These are phyloP conservation scores for Lunularia cruciata DNA, from an alignment of 225 moss, liverwort and hornwort species.

Conservation along the genomic window DNA sequence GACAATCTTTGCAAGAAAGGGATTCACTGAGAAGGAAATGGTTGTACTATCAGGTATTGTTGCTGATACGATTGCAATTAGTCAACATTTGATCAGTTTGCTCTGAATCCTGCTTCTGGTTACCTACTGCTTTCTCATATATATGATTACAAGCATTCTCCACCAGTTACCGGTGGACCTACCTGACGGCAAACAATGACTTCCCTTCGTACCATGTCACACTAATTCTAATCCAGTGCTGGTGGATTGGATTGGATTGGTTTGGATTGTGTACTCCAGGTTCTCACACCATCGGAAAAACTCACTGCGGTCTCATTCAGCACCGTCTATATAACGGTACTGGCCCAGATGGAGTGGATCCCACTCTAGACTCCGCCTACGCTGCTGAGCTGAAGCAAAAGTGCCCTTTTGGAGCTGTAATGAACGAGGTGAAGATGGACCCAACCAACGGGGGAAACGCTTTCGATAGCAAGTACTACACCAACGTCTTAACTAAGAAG, in stretches of 20 bases:
- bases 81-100: not conserved
- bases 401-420: not conserved
- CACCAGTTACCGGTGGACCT: too few species aligned
- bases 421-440: not conserved
- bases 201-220: too few species aligned
- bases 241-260: too few species aligned
- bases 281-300: constrained; percentile 51
- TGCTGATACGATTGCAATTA: too few species aligned
- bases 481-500: not conserved
- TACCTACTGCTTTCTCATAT: too few species aligned
- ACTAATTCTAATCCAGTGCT: too few species aligned
- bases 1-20: not conserved
- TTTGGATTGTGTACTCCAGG: constrained; percentile 34
- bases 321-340: constrained; percentile 36
- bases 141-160: too few species aligned
- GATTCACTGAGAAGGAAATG: constrained; percentile 6
- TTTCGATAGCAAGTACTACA: constrained; percentile 22
- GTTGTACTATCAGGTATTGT: not conserved
- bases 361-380: constrained; percentile 9
- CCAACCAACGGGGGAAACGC: constrained; percentile 13
- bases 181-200: too few species aligned
- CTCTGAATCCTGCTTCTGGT: too few species aligned
- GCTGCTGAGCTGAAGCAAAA: constrained; percentile 1
- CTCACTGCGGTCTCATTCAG: constrained; percentile 45
- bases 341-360: constrained; percentile 16